A percentile compares a stretch with the other conserved stretches of the same genome.
Conservation (phyloP, 139 green algal genomes). For the Bryopsis sp. region DNA sequence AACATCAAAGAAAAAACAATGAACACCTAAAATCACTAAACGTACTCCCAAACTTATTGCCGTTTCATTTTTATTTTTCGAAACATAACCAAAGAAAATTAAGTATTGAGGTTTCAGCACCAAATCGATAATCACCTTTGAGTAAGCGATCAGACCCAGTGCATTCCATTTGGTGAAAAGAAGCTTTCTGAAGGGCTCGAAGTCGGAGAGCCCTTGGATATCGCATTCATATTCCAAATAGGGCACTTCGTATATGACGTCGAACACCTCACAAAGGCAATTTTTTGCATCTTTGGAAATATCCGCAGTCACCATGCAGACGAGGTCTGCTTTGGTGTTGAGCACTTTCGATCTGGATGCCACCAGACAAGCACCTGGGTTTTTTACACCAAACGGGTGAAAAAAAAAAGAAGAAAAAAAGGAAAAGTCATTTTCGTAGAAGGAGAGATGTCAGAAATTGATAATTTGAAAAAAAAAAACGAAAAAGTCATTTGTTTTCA, state of each 20-base stretch:
- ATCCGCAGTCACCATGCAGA: constrained; percentile 14
- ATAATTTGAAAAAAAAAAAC: too few species aligned
- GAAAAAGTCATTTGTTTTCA: too few species aligned
- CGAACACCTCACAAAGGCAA: background rate
- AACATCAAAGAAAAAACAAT: too few species aligned
- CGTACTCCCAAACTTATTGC: too few species aligned
- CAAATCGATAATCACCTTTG: background rate
- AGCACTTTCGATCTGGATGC: constrained; percentile 7
- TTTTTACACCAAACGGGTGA: too few species aligned
- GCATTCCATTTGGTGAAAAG: constrained; percentile 19
- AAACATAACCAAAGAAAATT: too few species aligned
- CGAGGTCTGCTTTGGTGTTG: constrained; percentile 8
- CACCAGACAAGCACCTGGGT: constrained; percentile 1
- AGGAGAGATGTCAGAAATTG: too few species aligned
- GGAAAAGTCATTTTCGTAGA: too few species aligned
- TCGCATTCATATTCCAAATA: constrained; percentile 12
- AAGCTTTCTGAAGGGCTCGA: background rate
- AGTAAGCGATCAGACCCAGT: background rate
- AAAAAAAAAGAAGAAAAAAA: too few species aligned
- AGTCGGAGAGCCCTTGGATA: background rate
- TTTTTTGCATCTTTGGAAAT: background rate
- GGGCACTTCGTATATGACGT: constrained; percentile 6
- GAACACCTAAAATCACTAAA: too few species aligned
- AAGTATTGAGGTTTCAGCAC: too few species aligned
- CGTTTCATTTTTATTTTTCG: too few species aligned